Percentiles rank a stretch among this genome's conserved stretches.
Conservation (phyloP, 2,329 filamentous ascomycete genomes). For the Verticillium nubilum region DNA sequence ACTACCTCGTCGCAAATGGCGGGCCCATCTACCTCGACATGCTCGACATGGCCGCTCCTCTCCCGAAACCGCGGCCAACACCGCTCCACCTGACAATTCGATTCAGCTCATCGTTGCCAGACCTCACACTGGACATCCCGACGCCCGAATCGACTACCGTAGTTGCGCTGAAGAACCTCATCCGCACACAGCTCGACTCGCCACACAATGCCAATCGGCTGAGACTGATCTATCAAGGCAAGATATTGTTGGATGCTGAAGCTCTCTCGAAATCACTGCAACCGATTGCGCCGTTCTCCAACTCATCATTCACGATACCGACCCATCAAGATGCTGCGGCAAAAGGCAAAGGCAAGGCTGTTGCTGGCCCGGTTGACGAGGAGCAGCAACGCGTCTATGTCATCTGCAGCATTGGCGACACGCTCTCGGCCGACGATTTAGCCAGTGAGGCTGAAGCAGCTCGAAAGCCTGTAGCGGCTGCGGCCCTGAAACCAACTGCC, state of each 20-base stretch:
- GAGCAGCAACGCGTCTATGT: slow-evolving; percentile 65
- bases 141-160: slow-evolving; percentile 65
- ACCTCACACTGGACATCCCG: slow-evolving; percentile 73
- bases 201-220: slow-evolving; percentile 63
- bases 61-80: slow-evolving; percentile 13
- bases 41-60: background rate
- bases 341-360: slow-evolving; percentile 62
- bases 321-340: slow-evolving; percentile 17
- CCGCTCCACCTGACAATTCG: slow-evolving; percentile 77
- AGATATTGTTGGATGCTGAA: slow-evolving; percentile 70
- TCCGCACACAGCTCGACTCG: slow-evolving; percentile 64
- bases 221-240: slow-evolving; percentile 85
- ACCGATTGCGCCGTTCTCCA: slow-evolving; percentile 36
- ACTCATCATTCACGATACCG: slow-evolving; percentile 31
- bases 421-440: slow-evolving; percentile 64
- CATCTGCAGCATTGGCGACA: slow-evolving; percentile 85
- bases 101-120: slow-evolving; percentile 80
- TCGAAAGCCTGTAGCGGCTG: slow-evolving; percentile 21
- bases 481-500: slow-evolving; percentile 7
- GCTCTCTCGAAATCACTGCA: slow-evolving; percentile 65
- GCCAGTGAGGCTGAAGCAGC: slow-evolving; percentile 55
- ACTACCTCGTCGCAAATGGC: background rate
- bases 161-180: slow-evolving; percentile 73
- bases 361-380: slow-evolving; percentile 37
- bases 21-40: too few relatives aligned